These are phyloP conservation scores for Camellia sinensis DNA, from an alignment of 148 eudicot species.

Conservation along the genomic window DNA sequence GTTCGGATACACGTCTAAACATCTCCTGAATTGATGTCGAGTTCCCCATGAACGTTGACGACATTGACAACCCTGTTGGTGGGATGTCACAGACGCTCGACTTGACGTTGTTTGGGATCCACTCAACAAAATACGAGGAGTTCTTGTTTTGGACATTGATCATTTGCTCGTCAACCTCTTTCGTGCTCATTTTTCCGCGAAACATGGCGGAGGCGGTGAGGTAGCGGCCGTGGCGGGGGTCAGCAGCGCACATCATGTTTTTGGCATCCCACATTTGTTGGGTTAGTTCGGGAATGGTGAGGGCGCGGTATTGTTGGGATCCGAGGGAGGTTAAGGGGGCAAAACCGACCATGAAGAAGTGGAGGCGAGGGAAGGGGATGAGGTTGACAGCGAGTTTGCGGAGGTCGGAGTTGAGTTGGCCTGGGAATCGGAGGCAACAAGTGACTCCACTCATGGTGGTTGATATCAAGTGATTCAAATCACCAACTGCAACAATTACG, in stretches of 20 bases:
- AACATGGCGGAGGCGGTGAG: slow-evolving; percentile 58
- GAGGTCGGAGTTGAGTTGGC: slow-evolving; percentile 74
- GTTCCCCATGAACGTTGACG: slow-evolving; percentile 12
- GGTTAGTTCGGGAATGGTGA: slow-evolving; percentile 52
- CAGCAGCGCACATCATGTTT: slow-evolving; percentile 55
- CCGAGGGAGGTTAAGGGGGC: slow-evolving; percentile 63
- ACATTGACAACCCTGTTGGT: slow-evolving; percentile 1
- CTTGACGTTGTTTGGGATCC: slow-evolving; percentile 14
- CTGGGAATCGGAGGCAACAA: slow-evolving; percentile 75
- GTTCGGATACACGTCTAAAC: slow-evolving; percentile 12
- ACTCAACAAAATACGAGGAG: slow-evolving; percentile 10
- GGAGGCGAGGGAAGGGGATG: slow-evolving; percentile 79
- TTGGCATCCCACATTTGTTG: slow-evolving; percentile 49
- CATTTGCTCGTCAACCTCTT: slow-evolving; percentile 15
- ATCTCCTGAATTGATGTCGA: slow-evolving; percentile 15
- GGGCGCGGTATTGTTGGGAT: slow-evolving; percentile 59
- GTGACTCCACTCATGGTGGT: slow-evolving; percentile 78
- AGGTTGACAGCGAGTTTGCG: slow-evolving; percentile 71
- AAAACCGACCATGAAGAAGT: slow-evolving; percentile 81
- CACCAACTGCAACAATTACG: slow-evolving; percentile 44
- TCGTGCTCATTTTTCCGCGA: slow-evolving; percentile 46
- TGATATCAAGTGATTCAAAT: slow-evolving; percentile 70
- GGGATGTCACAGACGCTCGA: slow-evolving; percentile 7
- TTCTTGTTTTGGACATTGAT: slow-evolving; percentile 13
- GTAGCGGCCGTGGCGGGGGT: slow-evolving; percentile 52